These are phyloP conservation scores for Nitzschia sp. DNA, from an alignment of 108 stramenopile species.

Conservation along the genomic window DNA sequence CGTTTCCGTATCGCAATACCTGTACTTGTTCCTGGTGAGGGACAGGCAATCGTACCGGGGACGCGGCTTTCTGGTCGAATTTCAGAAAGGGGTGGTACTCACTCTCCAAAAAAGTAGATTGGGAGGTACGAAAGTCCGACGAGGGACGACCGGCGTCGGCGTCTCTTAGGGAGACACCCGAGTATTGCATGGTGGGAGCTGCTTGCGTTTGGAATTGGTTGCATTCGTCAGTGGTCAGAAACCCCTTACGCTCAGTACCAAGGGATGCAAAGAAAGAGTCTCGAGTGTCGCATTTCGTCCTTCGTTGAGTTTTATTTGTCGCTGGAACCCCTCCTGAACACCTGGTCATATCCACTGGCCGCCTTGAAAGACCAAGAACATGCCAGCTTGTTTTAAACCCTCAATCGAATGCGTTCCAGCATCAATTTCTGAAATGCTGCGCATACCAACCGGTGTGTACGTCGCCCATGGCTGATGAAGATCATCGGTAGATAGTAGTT, in stretches of 20 bases:
- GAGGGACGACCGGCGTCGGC: constrained; percentile 80
- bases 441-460: constrained; percentile 49
- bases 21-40: constrained; percentile 79
- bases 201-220: constrained; percentile 79
- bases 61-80: constrained; percentile 68
- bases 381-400: constrained; percentile 21
- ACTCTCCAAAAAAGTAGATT: constrained; percentile 61
- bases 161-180: constrained; percentile 80
- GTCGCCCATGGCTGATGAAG: constrained; percentile 61
- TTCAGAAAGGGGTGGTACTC: constrained; percentile 31
- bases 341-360: constrained; percentile 79
- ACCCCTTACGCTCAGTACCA: constrained; percentile 69
- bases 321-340: constrained; percentile 57
- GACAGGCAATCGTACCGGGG: constrained; percentile 60
- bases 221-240: constrained; percentile 74
- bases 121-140: constrained; percentile 86
- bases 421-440: constrained; percentile 36
- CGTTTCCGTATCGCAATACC: constrained; percentile 60
- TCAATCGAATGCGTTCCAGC: constrained; percentile 8
- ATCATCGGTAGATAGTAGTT: constrained; percentile 21
- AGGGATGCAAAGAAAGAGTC: constrained; percentile 56
- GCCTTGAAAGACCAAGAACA: constrained; percentile 59
- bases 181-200: constrained; percentile 67
- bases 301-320: constrained; percentile 32
- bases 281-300: constrained; percentile 29